A percentile compares a stretch with the other conserved stretches of the same genome.
Evolutionary conservation across 805 yeast species (phyloP).

Genomic region (Hanseniaspora hatyaiensis): DNA sequence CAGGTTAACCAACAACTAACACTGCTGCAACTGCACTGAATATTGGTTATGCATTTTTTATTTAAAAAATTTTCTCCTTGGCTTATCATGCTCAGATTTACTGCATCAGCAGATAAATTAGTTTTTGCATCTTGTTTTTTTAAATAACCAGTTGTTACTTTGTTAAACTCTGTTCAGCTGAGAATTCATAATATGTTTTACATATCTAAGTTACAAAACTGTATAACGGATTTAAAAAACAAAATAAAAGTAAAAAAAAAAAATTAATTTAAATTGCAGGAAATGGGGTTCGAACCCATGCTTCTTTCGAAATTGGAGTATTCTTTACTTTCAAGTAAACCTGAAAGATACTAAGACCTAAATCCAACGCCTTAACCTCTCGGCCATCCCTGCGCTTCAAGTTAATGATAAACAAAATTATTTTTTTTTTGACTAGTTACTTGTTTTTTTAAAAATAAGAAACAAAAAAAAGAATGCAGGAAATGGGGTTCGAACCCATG

Average conservation of each 20-base stretch:
- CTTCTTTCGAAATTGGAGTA: constrained; percentile 28
- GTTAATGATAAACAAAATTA: neutral
- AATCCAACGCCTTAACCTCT: constrained; percentile 30
- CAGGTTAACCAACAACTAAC: too few relatives aligned
- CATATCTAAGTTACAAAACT: too few relatives aligned
- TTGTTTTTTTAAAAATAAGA: neutral
- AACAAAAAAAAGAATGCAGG: constrained; percentile 19
- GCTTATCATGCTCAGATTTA: too few relatives aligned
- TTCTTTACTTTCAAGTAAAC: constrained; percentile 7
- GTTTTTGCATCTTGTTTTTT: too few relatives aligned
- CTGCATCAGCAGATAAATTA: too few relatives aligned
- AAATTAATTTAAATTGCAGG: constrained; percentile 21
- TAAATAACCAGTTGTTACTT: too few relatives aligned
- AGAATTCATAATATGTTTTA: too few relatives aligned
- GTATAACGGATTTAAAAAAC: neutral
- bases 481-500: constrained; percentile 30
- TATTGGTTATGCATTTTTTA: too few relatives aligned
- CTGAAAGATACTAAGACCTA: constrained; percentile 19
- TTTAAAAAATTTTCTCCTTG: too few relatives aligned
- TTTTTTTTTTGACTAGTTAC: neutral
- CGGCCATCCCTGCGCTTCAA: constrained; percentile 24
- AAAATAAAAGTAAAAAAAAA: neutral
- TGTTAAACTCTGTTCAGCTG: too few relatives aligned
- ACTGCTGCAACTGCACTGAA: too few relatives aligned
- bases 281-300: constrained; percentile 30